phyloP scores from a whole-genome alignment of 495 filamentous ascomycete genomes.

The Penicillium alfredii region DNA sequence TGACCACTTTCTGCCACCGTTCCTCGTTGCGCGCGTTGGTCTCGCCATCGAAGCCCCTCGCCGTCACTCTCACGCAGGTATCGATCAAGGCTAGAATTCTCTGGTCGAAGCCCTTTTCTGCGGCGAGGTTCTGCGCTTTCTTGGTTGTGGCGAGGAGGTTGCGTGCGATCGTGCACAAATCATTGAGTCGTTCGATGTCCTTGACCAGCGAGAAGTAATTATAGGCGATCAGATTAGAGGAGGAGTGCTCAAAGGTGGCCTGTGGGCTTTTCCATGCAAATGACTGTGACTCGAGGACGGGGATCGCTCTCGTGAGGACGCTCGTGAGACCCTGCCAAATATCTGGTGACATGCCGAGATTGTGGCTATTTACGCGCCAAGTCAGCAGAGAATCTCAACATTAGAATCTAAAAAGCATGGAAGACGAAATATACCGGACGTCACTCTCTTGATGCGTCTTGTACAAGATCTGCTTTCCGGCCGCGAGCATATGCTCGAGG shows the following conservation, averaged over 20 bases:
- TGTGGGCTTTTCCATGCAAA: conserved; percentile 54
- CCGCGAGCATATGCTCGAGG: conserved; percentile 44
- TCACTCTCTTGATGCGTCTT: conserved; percentile 49
- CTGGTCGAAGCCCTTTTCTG: conserved; percentile 69
- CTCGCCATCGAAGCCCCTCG: conserved; percentile 83
- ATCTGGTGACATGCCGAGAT: conserved; percentile 53
- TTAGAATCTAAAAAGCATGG: background rate
- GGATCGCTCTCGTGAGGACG: conserved; percentile 54
- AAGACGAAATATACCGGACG: conserved; percentile 31
- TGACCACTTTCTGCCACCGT: conserved; percentile 69
- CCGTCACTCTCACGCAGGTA: conserved; percentile 80
- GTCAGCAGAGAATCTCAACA: conserved; percentile 11
- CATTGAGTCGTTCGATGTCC: conserved; percentile 78
- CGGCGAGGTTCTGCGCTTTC: conserved; percentile 79
- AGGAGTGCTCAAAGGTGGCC: conserved; percentile 51
- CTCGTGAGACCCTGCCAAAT: conserved; percentile 66
- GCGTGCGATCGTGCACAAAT: conserved; percentile 74
- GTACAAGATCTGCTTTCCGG: conserved; percentile 45
- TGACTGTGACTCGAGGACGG: conserved; percentile 56
- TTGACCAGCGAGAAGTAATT: conserved; percentile 70
- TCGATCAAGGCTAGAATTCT: conserved; percentile 78
- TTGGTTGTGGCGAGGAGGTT: conserved; percentile 80
- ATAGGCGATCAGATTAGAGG: conserved; percentile 66
- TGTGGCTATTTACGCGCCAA: conserved; percentile 18
- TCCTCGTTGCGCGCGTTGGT: conserved; percentile 57